These are phyloP conservation scores for Smittium mucronatum DNA, from an alignment of 371 early-diverging fungal species.

Conservation along the genomic window DNA sequence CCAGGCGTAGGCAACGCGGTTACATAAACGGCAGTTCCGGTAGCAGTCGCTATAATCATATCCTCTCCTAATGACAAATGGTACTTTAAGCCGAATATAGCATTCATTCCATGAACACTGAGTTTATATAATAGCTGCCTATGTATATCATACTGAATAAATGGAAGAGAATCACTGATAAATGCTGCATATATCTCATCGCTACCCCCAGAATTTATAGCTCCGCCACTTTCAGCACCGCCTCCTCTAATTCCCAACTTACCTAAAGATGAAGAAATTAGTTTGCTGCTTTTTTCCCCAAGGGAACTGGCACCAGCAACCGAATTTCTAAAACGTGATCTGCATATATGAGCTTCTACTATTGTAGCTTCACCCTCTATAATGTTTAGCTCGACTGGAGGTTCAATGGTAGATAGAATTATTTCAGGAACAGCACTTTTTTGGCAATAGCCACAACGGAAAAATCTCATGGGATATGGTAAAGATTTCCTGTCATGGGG, in stretches of 20 bases:
- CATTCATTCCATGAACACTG: slow-evolving; percentile 52
- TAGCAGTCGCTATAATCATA: slow-evolving; percentile 50
- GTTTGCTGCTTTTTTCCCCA: slow-evolving; percentile 2
- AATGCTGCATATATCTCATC: slow-evolving; percentile 40
- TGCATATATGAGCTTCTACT: slow-evolving; percentile 45
- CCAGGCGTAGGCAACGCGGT: slow-evolving; percentile 53
- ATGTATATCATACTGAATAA: slow-evolving; percentile 63
- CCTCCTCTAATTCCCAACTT: slow-evolving; percentile 10
- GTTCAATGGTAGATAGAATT: slow-evolving; percentile 49
- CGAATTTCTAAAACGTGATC: slow-evolving; percentile 37
- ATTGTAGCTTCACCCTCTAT: slow-evolving; percentile 36
- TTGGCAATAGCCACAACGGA: slow-evolving; percentile 46
- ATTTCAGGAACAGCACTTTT: slow-evolving; percentile 58
- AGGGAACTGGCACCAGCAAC: slow-evolving; percentile 9
- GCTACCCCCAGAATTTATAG: slow-evolving; percentile 12
- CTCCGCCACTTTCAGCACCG: background rate
- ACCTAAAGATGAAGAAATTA: background rate
- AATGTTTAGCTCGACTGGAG: slow-evolving; percentile 47
- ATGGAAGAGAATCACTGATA: slow-evolving; percentile 59
- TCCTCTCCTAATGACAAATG: slow-evolving; percentile 52
- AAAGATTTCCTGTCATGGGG: slow-evolving; percentile 44
- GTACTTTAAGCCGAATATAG: slow-evolving; percentile 55
- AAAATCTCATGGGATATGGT: slow-evolving; percentile 50
- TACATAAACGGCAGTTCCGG: slow-evolving; percentile 54
- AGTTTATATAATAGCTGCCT: slow-evolving; percentile 60